Conservation (phyloP, 768 basidiomycete species). For the Leccinum sublutescens region DNA sequence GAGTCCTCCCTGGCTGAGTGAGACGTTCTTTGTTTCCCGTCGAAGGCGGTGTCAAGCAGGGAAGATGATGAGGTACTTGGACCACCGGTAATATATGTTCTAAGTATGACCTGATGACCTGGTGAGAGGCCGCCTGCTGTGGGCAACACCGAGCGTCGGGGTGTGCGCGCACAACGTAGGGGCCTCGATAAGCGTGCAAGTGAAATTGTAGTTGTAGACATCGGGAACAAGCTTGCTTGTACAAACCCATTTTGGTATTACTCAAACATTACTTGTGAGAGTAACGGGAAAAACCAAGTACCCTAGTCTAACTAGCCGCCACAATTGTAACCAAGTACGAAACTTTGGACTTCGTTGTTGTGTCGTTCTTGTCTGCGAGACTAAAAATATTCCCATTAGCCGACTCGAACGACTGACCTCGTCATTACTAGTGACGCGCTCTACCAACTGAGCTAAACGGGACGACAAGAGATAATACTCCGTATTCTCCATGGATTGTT, state of each 20-base stretch:
- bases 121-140: not conserved
- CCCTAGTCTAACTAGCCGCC: not conserved
- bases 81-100: conserved; percentile 51
- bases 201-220: conserved; percentile 10
- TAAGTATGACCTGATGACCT: conserved; percentile 1
- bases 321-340: not conserved
- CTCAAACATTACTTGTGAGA: not conserved
- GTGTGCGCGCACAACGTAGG: conserved; percentile 1
- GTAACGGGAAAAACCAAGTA: no score
- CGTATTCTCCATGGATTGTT: not conserved
- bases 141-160: not conserved
- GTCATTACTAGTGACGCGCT: conserved; percentile 73
- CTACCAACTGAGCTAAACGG: conserved; percentile 48
- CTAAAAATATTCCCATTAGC: conserved; percentile 42
- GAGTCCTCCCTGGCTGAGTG: conserved; percentile 49
- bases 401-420: conserved; percentile 68
- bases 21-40: conserved; percentile 48
- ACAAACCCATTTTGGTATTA: conserved; percentile 8
- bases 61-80: conserved; percentile 45
- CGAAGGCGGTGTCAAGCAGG: conserved; percentile 61
- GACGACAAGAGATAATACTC: conserved; percentile 2
- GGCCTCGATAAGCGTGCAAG: conserved; percentile 8
- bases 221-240: not conserved
- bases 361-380: not conserved
- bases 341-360: no score